These are phyloP conservation scores for Novymonas esmeraldas DNA, from an alignment of 208 protist species.

Conservation along the genomic window DNA sequence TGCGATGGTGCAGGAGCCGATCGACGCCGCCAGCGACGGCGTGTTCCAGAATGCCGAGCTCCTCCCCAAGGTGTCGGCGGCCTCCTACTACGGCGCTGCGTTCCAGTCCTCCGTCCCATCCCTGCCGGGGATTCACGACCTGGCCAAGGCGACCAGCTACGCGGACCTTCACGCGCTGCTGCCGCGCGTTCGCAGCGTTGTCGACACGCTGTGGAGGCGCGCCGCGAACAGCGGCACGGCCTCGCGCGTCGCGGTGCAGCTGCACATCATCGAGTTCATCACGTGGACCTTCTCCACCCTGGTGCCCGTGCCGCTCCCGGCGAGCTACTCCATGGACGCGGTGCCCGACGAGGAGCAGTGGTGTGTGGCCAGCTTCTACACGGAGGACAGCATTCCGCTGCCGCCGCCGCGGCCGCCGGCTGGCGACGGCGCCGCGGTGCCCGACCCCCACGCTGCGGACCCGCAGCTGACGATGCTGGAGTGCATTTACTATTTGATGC, in stretches of 20 bases:
- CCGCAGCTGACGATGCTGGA: conserved; percentile 49
- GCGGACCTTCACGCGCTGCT: conserved; percentile 36
- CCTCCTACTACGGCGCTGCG: conserved; percentile 45
- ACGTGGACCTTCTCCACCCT: conserved; percentile 61
- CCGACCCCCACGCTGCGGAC: conserved; percentile 26
- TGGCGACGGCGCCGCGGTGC: background rate
- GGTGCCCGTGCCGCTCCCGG: conserved; percentile 56
- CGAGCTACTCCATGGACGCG: conserved; percentile 11
- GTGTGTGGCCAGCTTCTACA: conserved; percentile 34
- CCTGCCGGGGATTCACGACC: conserved; percentile 31
- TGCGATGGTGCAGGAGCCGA: conserved; percentile 18
- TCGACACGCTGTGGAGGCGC: conserved; percentile 51
- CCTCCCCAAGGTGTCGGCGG: conserved; percentile 37
- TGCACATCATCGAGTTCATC: conserved; percentile 80
- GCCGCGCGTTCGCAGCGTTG: conserved; percentile 10
- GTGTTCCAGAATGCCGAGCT: conserved; percentile 48
- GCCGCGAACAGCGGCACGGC: conserved; percentile 64
- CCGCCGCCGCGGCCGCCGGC: background rate
- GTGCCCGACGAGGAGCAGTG: conserved; percentile 25
- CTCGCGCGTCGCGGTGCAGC: conserved; percentile 72
- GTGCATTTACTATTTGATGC: conserved; percentile 53
- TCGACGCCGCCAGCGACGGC: conserved; percentile 10
- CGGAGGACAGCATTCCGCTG: conserved; percentile 12
- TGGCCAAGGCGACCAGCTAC: conserved; percentile 28
- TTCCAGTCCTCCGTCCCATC: conserved; percentile 33